Base-by-base conservation (phyloP, 345 rosid genomes). In the Arabidopsis arenosa region DNA sequence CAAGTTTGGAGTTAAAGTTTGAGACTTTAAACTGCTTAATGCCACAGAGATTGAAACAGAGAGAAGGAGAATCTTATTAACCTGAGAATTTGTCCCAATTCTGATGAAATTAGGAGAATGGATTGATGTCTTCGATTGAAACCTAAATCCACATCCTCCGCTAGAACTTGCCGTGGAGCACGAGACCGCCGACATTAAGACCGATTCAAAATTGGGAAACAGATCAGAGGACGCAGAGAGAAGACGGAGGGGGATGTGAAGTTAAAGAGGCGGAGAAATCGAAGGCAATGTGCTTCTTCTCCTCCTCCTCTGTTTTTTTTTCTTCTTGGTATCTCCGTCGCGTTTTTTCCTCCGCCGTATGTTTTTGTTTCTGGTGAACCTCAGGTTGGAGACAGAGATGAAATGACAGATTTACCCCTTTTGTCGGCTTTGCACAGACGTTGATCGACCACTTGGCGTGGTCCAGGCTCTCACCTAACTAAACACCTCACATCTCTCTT, bases 141-240 rank as follows among this genome's bases (percentile, higher is more conserved):
- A 49, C 0, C 35, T 66, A 0, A 67, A 41, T 23, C 69, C 49
- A 71, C 40, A 41, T 47, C 73, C 41, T 15, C 77, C 28, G 64
- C 56, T 72, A 39, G 77, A 78, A 17, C 40, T 78, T 7, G 77
- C 68, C 63, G 76, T 70, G 66, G 80, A 77, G 28, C 72, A 77
- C 1, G 81, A 40, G 35, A 72, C 57, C 39, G 81, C n/a, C 72
- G 81, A 14, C 81, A 72, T 77, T 52, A 58, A 10, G 17, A 56
- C 4, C 56, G 55, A 48, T 70, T 18, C 56, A 4, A 44, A 55
- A 11, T 26, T 9, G 9, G 7, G 30, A 17, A 10, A 12, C 44
- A 40, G 62, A 75, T 44, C 58, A 55, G 47, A 9, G 14, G 28
- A 63, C 30, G 39, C 32, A 75, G 73, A 65, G 53, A 47, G 7